Base-by-base conservation (phyloP, 441 rosid species). In the Syzygium malaccense region DNA sequence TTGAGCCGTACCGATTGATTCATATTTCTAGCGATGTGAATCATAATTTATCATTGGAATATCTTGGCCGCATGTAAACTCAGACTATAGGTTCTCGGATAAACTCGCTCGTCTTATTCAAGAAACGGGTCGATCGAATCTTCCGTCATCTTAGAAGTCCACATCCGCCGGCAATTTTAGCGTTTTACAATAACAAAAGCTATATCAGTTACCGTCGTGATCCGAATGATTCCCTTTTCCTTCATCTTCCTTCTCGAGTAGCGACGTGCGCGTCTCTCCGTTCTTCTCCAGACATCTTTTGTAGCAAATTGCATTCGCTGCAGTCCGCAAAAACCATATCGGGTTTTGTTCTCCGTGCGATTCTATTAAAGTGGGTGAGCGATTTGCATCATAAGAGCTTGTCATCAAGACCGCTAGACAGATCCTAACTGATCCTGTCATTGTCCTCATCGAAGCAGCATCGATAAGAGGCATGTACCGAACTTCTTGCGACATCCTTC, bases 221-320 rank as follows among this genome's bases (percentile, higher is more conserved):
- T 71, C 49, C 49, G 1, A 20, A 71, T 37, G 12, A 71, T 71
- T 37, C 5, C 5, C 11, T 37, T 37, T 41, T 3, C 28, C 80
- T 71, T 71, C 49, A 20, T 20, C 80, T 11, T 37, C 28, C 49
- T 71, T 71, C 80, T 11, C 8, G 4, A 71, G 14, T 20, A 3
- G 80, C 49, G 37, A 71, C 28, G 49, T 20, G 64, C 3, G 17
- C 64, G 25, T 58, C 64, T 58, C n/a, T 58, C 28, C 30, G 26
- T 58, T 58, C 30, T 58, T 28, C 30, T 58, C 30, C 64, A 28
- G 30, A 58, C 15, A 11, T 25, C 14, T 20, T 19, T 19, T 26
- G 1, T 68, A 19, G 48, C 11, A 68, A 33, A 0, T 19, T 33
- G 79, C 15, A 2, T 19, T 32, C 78, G 0, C 13, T 18, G 37